Percentiles rank a stretch among this genome's conserved stretches.
phyloP scores from a whole-genome alignment of 2,329 filamentous ascomycete genomes.

The Exophiala spinifera region DNA sequence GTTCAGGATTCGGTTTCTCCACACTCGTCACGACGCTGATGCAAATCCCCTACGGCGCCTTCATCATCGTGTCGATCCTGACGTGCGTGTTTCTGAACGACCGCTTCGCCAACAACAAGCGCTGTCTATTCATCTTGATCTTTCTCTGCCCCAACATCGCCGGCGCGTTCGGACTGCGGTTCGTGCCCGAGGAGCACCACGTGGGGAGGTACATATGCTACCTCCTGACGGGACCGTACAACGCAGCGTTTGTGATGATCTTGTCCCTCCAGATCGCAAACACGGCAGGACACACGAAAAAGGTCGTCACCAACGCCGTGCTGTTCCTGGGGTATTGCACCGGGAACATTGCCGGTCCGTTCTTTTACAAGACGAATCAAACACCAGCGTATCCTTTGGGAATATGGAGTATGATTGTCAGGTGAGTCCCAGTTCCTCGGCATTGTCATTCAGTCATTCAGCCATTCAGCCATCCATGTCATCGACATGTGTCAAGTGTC shows the following conservation, averaged over 20 bases:
- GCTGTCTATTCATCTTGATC: constrained; percentile 53
- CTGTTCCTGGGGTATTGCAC: constrained; percentile 60
- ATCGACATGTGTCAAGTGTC: no score
- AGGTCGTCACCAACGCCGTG: constrained; percentile 62
- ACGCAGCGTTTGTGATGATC: constrained; percentile 53
- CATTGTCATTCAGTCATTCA: no score
- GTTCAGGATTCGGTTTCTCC: constrained; percentile 41
- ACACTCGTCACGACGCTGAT: constrained; percentile 37
- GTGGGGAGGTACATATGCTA: constrained; percentile 59
- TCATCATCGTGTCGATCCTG: constrained; percentile 52
- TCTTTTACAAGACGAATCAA: constrained; percentile 60
- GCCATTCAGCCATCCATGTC: no score
- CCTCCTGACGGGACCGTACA: constrained; percentile 54
- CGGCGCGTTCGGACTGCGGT: constrained; percentile 57
- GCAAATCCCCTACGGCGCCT: constrained; percentile 41
- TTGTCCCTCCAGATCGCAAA: constrained; percentile 45
- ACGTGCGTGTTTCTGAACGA: constrained; percentile 49
- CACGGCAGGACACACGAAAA: constrained; percentile 59
- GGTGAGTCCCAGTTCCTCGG: constrained; percentile 27
- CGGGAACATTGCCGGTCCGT: constrained; percentile 61
- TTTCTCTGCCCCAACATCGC: constrained; percentile 60
- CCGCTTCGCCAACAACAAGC: constrained; percentile 44
- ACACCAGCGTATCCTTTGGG: constrained; percentile 50
- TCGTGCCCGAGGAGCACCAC: constrained; percentile 50
- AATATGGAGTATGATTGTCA: constrained; percentile 58